A percentile compares a stretch with the other conserved stretches of the same genome.
Evolutionary conservation across 2,329 filamentous ascomycete species (phyloP).

Genomic region (Westerdykella aurantiaca): DNA sequence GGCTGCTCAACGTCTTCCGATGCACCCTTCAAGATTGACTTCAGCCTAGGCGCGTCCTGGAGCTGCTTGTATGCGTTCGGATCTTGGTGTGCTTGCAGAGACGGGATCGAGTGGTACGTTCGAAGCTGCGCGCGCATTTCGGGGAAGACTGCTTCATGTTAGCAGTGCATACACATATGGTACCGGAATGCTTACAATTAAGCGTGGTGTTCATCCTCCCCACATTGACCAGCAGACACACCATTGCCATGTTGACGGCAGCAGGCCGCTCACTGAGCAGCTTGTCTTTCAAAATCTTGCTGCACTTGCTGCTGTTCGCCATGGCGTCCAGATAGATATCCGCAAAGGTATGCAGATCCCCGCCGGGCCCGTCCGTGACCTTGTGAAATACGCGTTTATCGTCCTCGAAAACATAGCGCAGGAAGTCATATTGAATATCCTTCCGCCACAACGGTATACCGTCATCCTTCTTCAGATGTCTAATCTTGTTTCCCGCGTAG

Average conservation of each 20-base stretch:
- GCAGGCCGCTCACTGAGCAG: constrained; percentile 84
- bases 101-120: constrained; percentile 97
- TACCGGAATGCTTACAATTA: constrained; percentile 63
- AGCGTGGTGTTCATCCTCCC: constrained; percentile 98
- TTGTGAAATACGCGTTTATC: constrained; percentile 78
- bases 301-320: constrained; percentile 97
- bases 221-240: constrained; percentile 93
- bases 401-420: constrained; percentile 74
- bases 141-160: constrained; percentile 69
- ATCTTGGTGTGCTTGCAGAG: constrained; percentile 89
- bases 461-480: constrained; percentile 83
- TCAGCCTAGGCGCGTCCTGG: constrained; percentile 90
- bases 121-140: constrained; percentile 97
- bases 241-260: constrained; percentile 98
- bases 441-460: constrained; percentile 80
- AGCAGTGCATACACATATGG: constrained; percentile 3
- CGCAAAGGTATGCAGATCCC: constrained; percentile 61
- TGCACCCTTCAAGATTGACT: constrained; percentile 94
- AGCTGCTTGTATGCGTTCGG: constrained; percentile 96
- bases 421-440: constrained; percentile 85
- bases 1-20: constrained; percentile 88
- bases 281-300: constrained; percentile 97
- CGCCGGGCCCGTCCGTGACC: constrained; percentile 74
- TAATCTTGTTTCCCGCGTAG: constrained; percentile 69
- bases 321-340: constrained; percentile 98